Evolutionary conservation across 2,329 filamentous ascomycete genomes (phyloP).

Genomic region (Calonectria hongkongensis): DNA sequence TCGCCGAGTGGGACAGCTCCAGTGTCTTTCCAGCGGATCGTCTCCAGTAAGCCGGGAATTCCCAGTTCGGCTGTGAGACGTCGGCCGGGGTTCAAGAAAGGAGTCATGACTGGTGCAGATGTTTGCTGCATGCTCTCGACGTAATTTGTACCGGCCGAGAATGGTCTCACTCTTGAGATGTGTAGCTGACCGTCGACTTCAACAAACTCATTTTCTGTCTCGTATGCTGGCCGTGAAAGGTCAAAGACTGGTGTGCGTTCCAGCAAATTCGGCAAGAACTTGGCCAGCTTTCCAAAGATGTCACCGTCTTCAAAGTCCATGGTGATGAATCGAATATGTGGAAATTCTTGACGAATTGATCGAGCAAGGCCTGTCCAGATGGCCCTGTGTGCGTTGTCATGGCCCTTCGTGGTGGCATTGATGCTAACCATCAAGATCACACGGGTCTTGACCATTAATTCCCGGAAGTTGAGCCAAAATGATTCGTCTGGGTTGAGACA

Average conservation of each 20-base stretch:
- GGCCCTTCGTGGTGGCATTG: not conserved
- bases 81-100: not conserved
- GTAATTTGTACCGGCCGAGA: not conserved
- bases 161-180: not conserved
- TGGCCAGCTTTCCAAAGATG: not conserved
- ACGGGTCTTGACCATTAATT: not conserved
- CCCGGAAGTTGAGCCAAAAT: not conserved
- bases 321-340: slow-evolving; percentile 10
- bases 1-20: not conserved
- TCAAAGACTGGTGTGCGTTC: not conserved
- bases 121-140: slow-evolving; percentile 1
- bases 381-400: slow-evolving; percentile 1
- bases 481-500: not conserved
- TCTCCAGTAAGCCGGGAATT: slow-evolving; percentile 2
- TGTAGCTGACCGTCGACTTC: not conserved
- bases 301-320: slow-evolving; percentile 1
- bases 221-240: not conserved
- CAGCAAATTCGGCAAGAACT: not conserved
- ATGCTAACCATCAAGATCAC: not conserved
- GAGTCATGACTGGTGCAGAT: not conserved
- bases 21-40: not conserved
- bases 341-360: not conserved
- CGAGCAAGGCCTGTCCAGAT: not conserved
- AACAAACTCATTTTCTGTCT: not conserved
- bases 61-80: not conserved